These are phyloP conservation scores for Zoysia pacifica DNA, from an alignment of 176 grass and related monocot genomes.

Conservation along the genomic window DNA sequence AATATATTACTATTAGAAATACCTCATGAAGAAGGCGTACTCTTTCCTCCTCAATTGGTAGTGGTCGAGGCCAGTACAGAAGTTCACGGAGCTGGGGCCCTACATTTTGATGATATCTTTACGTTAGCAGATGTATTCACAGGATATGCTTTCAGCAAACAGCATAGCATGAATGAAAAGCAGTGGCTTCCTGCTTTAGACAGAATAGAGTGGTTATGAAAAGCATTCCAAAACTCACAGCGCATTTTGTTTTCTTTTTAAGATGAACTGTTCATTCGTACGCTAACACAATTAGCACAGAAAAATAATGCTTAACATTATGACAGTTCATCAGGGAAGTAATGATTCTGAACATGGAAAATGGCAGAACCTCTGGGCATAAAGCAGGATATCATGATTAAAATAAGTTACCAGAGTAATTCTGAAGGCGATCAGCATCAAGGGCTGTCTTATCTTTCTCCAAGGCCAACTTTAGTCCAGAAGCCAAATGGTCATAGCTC, in stretches of 20 bases:
- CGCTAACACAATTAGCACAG: background rate
- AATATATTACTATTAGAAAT: background rate
- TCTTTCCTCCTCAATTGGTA: conserved; percentile 93
- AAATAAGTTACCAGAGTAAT: conserved; percentile 62
- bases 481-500: conserved; percentile 91
- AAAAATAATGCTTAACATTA: background rate
- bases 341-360: background rate
- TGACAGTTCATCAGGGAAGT: background rate
- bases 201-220: background rate
- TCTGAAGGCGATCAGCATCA: conserved; percentile 79
- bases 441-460: conserved; percentile 84
- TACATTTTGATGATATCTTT: conserved; percentile 45
- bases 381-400: background rate
- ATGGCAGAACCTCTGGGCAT: background rate
- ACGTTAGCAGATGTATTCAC: background rate
- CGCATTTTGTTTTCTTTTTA: background rate
- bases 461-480: conserved; percentile 77
- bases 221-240: background rate
- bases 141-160: background rate
- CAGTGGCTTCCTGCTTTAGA: background rate
- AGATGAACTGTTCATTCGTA: background rate
- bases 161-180: conserved; percentile 1
- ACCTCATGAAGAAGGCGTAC: conserved; percentile 89
- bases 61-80: conserved; percentile 80
- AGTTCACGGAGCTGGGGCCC: conserved; percentile 70